phyloP scores from a whole-genome alignment of 495 filamentous ascomycete genomes.

The Amniculicola lignicola region DNA sequence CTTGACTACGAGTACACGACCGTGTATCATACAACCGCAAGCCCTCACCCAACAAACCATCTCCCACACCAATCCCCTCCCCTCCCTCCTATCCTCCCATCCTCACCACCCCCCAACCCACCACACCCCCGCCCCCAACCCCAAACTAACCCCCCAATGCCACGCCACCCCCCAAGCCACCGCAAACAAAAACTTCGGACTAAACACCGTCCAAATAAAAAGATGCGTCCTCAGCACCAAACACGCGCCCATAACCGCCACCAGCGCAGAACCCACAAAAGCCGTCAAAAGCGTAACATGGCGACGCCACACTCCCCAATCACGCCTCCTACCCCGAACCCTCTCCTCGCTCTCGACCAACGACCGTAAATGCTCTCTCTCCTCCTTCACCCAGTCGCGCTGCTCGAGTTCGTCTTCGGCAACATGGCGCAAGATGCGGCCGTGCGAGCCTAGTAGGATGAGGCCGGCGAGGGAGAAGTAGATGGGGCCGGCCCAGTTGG shows the following conservation, averaged over 20 bases:
- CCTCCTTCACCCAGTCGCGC: conserved; percentile 15
- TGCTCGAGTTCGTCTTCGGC: conserved; percentile 1
- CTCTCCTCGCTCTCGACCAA: conserved; percentile 2
- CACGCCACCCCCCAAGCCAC: conserved; percentile 82
- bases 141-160: conserved; percentile 69
- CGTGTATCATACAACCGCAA: background rate
- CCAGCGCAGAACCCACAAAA: conserved; percentile 57
- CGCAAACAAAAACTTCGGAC: conserved; percentile 89
- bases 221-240: conserved; percentile 79
- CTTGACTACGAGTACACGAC: background rate
- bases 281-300: conserved; percentile 63
- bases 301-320: conserved; percentile 8
- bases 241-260: conserved; percentile 85
- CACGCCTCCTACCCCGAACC: background rate
- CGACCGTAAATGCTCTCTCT: conserved; percentile 8
- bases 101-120: conserved; percentile 16
- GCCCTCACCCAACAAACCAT: background rate
- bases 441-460: conserved; percentile 47
- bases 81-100: background rate
- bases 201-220: conserved; percentile 99
- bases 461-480: conserved; percentile 72
- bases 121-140: conserved; percentile 54
- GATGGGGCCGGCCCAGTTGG: conserved; percentile 89
- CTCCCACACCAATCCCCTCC: background rate
- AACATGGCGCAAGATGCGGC: background rate